Evolutionary conservation across 495 filamentous ascomycete species (phyloP), one percentile per base, ranked within the genome.

Genomic region (Hypoxylon lienhwacheense): DNA sequence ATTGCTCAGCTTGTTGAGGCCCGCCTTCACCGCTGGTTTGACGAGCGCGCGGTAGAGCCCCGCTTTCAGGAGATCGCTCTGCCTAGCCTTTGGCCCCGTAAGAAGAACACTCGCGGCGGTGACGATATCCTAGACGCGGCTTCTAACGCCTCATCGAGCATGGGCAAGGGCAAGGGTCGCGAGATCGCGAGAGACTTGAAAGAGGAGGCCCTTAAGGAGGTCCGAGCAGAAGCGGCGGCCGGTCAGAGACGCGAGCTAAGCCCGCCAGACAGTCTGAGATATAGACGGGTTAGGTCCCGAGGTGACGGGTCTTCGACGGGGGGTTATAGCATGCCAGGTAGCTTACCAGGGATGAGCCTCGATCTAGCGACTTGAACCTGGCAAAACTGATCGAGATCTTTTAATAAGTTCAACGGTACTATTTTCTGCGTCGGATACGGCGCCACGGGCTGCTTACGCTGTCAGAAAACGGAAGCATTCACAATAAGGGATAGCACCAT

Each of bases 1-100:
- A 95, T 98, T 40, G 95, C 95, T 0, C 91, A 97, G 66, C 78
- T 98, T 2, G 86, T 98, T 29, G 93, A 98, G 70, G 84, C 85
- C 4, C 81, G 92, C 5, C 79, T 98, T 5, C 93, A 97, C 66
- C 83, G 86, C 19, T 98, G 93, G 93, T 96, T 98, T 59, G 93
- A 98, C 66, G 93, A 97, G 64, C 83, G 93, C 22, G 90, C 88
- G 46, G 93, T 98, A 2, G 93, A 97, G 72, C 93, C 93, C 7
- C 80, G 90, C 17, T 96, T 98, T 53, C 93, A 98, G 65, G 90
- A 97, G 45, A 92, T 98, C 28, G 90, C 88, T 5, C 73, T 98
- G 19, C 93, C 93, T 5, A 93, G 89, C 66, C 72, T 98, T 46
- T 98, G 93, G 93, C 93, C 95, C 6, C 75, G 95, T 40, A 97